Conservation (phyloP, 306 rosid genomes). For the Luffa aegyptiaca region DNA sequence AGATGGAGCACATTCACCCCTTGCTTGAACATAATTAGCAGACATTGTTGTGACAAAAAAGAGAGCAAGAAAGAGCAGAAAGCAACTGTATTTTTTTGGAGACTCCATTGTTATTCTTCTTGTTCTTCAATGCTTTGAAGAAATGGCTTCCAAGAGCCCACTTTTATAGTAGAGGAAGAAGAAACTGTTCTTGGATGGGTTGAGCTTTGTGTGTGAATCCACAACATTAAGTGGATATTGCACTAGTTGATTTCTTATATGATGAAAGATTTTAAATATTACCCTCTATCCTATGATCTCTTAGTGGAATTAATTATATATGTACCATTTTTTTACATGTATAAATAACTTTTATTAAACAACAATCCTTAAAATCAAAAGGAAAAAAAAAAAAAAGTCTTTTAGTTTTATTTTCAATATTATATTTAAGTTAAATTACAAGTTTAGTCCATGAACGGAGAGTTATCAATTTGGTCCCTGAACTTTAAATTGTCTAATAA, state of each 20-base stretch:
- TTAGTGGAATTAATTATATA: not conserved
- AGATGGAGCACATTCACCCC: conserved; percentile 34
- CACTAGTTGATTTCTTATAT: not conserved
- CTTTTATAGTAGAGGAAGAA: conserved; percentile 15
- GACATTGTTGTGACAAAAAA: not conserved
- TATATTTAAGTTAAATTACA: too few relatives aligned
- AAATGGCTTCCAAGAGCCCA: not conserved
- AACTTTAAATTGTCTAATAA: too few relatives aligned
- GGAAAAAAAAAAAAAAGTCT: too few relatives aligned
- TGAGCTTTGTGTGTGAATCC: conserved; percentile 6
- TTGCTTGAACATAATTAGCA: conserved; percentile 15
- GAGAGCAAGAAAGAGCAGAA: conserved; percentile 11
- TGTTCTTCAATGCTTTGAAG: not conserved
- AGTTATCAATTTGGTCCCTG: too few relatives aligned
- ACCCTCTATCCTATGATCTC: not conserved
- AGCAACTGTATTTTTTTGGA: conserved; percentile 18
- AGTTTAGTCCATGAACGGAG: too few relatives aligned
- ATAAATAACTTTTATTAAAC: too few relatives aligned
- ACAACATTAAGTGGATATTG: conserved; percentile 19
- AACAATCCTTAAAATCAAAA: too few relatives aligned
- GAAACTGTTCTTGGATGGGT: not conserved
- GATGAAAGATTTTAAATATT: not conserved
- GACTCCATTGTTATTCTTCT: conserved; percentile 9
- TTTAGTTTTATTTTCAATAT: too few relatives aligned
- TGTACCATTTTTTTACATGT: not conserved